Percentiles rank a stretch among this genome's conserved stretches.
Evolutionary conservation across 208 protist species (phyloP).

Genomic region (Naegleria lovaniensis): DNA sequence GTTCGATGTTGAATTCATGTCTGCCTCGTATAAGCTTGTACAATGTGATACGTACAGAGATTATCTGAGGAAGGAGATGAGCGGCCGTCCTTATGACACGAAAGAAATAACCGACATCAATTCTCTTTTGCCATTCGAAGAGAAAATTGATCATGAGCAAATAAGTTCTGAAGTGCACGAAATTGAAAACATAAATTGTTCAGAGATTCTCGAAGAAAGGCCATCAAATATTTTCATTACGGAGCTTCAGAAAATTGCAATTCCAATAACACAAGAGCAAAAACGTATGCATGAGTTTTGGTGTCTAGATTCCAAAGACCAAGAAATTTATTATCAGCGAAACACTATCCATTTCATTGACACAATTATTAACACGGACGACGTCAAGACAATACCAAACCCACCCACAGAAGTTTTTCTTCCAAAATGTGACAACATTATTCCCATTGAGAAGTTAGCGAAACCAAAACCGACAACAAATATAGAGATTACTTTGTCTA

Average conservation of each 20-base stretch:
- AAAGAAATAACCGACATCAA: too few species aligned
- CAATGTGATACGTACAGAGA: too few species aligned
- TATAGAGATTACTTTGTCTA: neutral
- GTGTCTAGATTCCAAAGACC: neutral
- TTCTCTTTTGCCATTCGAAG: too few species aligned
- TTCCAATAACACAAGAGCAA: neutral
- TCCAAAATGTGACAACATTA: neutral
- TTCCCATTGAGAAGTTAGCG: neutral
- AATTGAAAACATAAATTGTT: neutral
- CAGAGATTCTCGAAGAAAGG: neutral
- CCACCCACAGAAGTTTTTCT: neutral
- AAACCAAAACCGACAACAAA: neutral
- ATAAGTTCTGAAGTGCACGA: neutral
- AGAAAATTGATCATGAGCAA: too few species aligned
- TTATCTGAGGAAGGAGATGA: too few species aligned
- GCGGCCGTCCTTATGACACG: too few species aligned
- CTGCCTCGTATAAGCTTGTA: too few species aligned
- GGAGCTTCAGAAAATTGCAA: neutral
- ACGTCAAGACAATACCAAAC: neutral
- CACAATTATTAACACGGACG: neutral
- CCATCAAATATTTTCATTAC: neutral
- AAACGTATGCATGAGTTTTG: neutral
- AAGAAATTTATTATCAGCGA: neutral
- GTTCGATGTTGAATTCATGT: too few species aligned
- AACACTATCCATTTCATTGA: neutral